These are phyloP conservation scores for Metschnikowia noctiluminum DNA, from an alignment of 805 yeast species.

Conservation along the genomic window DNA sequence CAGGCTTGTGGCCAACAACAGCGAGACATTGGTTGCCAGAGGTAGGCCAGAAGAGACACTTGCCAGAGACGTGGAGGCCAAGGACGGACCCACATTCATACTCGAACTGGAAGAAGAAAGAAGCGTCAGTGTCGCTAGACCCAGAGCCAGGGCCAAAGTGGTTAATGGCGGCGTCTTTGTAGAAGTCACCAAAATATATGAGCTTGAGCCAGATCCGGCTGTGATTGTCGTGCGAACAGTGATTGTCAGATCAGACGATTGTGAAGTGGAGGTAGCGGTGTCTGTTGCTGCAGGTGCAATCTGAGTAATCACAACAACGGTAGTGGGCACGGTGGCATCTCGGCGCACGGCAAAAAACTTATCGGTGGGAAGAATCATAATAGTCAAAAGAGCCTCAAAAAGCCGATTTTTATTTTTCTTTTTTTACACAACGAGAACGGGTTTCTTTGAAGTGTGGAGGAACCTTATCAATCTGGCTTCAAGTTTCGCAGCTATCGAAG, in stretches of 20 bases:
- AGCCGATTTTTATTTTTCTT: no score
- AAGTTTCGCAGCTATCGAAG: not conserved
- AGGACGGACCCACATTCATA: not conserved
- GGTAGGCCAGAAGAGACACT: not conserved
- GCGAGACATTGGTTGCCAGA: not conserved
- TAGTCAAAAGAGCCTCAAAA: no score
- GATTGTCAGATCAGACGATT: constrained; percentile 1
- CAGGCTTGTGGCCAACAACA: constrained; percentile 1
- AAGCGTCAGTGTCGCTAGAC: not conserved
- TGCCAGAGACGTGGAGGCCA: not conserved
- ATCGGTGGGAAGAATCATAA: not conserved
- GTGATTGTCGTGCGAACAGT: constrained; percentile 4
- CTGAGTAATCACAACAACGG: constrained; percentile 7
- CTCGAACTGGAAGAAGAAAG: not conserved
- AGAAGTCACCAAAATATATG: not conserved
- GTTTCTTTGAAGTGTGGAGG: not conserved
- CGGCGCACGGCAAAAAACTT: not conserved
- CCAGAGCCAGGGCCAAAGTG: not conserved
- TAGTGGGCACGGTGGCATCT: constrained; percentile 7
- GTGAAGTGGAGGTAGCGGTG: not conserved
- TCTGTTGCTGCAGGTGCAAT: constrained; percentile 2
- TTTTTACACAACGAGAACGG: not conserved
- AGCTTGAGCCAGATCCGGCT: not conserved
- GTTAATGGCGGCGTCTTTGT: not conserved
- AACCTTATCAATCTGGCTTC: not conserved